Evolutionary conservation across 2,329 filamentous ascomycete species (phyloP).

Genomic region (Xylaria sp.): DNA sequence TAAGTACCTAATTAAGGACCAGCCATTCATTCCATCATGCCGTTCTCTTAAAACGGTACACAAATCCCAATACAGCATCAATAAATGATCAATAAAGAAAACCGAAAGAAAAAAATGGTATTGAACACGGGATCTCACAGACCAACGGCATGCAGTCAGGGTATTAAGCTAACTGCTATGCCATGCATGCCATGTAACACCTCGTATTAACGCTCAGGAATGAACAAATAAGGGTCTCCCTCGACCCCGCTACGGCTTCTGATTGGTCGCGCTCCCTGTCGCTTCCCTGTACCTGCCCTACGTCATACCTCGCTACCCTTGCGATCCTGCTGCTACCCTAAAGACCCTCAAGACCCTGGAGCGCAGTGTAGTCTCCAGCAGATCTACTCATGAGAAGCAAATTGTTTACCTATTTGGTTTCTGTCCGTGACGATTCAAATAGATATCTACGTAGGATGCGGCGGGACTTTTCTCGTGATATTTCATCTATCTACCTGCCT

Average conservation of each 20-base stretch:
- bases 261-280: constrained; percentile 14
- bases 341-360: too few relatives aligned
- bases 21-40: neutral
- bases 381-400: neutral
- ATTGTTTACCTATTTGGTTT: neutral
- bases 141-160: constrained; percentile 17
- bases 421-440: too few relatives aligned
- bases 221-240: constrained; percentile 7
- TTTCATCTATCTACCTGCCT: neutral
- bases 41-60: neutral
- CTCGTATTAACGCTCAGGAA: constrained; percentile 31
- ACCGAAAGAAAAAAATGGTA: neutral
- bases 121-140: constrained; percentile 18
- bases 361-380: neutral
- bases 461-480: constrained; percentile 6
- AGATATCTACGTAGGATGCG: neutral
- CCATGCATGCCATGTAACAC: constrained; percentile 7
- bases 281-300: constrained; percentile 29
- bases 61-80: neutral
- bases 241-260: neutral
- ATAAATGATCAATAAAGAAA: neutral
- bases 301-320: constrained; percentile 28
- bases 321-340: constrained; percentile 3
- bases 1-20: neutral
- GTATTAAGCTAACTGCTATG: neutral